phyloP scores from a whole-genome alignment of 768 basidiomycete species.

The Boletus edulis region DNA sequence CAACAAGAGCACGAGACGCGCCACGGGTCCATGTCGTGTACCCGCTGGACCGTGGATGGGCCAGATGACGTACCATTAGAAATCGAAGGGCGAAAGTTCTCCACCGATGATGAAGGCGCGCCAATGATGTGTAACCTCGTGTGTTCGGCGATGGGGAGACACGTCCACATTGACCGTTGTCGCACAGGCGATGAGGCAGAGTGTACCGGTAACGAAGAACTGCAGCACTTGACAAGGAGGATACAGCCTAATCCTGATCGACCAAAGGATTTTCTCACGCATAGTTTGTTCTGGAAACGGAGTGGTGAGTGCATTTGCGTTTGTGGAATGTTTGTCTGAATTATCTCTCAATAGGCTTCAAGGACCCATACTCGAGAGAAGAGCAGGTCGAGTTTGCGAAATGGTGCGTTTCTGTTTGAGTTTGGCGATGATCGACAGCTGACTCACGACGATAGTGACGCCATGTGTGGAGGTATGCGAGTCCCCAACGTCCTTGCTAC shows the following conservation, averaged over 20 bases:
- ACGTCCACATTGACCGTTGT: constrained; percentile 57
- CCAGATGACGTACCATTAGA: constrained; percentile 49
- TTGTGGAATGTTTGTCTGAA: too few species aligned
- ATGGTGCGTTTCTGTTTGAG: constrained; percentile 38
- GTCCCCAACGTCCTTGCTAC: background rate
- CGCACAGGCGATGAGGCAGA: constrained; percentile 34
- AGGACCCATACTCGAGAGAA: constrained; percentile 63
- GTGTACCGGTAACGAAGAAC: constrained; percentile 41
- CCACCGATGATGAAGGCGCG: constrained; percentile 52
- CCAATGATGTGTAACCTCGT: constrained; percentile 63
- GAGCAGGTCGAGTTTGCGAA: constrained; percentile 52
- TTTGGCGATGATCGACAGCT: background rate
- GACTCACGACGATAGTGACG: constrained; percentile 35
- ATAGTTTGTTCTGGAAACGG: constrained; percentile 56
- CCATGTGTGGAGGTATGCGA: constrained; percentile 46
- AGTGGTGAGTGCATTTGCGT: constrained; percentile 37
- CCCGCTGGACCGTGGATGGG: constrained; percentile 56
- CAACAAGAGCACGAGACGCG: constrained; percentile 62
- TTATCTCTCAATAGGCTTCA: constrained; percentile 43
- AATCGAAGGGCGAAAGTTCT: constrained; percentile 54
- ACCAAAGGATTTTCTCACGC: constrained; percentile 54
- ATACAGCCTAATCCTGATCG: constrained; percentile 46
- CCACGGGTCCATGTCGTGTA: constrained; percentile 62
- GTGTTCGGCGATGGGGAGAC: constrained; percentile 55
- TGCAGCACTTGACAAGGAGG: constrained; percentile 43